A percentile compares a stretch with the other conserved stretches of the same genome.
Conservation (phyloP, 73 alveolate species). For the Tetrahymena borealis region DNA sequence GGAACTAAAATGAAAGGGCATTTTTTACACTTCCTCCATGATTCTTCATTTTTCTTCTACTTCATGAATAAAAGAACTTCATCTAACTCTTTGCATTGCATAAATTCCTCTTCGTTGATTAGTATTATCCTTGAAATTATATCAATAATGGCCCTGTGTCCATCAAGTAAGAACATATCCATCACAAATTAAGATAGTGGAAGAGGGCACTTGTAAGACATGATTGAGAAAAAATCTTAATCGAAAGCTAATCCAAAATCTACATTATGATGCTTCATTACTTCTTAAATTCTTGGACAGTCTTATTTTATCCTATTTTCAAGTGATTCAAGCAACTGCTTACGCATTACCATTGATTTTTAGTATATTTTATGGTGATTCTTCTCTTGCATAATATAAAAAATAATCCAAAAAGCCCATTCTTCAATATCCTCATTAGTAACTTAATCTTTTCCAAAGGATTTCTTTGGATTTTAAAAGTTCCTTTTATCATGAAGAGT, state of each 20-base stretch:
- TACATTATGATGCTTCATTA: background rate
- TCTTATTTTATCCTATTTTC: background rate
- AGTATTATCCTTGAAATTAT: background rate
- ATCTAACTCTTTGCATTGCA: background rate
- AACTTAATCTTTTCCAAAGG: background rate
- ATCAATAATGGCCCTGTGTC: background rate
- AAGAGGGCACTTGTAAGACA: background rate
- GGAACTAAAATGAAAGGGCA: background rate
- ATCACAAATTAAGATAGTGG: background rate
- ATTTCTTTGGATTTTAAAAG: background rate
- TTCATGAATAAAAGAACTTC: background rate
- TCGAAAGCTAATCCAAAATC: background rate
- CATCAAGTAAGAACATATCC: background rate
- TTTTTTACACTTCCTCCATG: background rate
- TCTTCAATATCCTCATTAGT: background rate
- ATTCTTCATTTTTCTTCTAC: background rate
- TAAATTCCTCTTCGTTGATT: background rate
- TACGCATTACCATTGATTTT: background rate
- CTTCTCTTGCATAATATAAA: background rate
- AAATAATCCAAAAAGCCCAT: background rate
- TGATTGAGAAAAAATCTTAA: background rate
- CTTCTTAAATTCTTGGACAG: background rate
- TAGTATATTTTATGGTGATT: background rate
- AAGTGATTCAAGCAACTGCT: background rate
- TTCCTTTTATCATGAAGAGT: background rate